Evolutionary conservation across 2,329 filamentous ascomycete genomes (phyloP).

Genomic region (Cladophialophora yegresii): DNA sequence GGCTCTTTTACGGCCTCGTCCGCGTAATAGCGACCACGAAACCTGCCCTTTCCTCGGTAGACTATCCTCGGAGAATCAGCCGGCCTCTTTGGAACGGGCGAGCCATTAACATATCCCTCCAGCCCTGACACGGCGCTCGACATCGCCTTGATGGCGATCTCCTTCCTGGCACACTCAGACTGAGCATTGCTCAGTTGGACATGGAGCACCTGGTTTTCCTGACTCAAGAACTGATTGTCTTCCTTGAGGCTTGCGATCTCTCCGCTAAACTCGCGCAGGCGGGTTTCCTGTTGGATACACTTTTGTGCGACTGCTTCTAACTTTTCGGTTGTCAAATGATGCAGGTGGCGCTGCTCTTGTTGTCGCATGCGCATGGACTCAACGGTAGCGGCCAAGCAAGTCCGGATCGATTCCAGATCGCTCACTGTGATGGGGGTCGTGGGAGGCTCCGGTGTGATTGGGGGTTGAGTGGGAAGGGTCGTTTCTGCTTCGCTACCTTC

Average conservation of each 20-base stretch:
- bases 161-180: constrained; percentile 28
- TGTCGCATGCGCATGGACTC: constrained; percentile 36
- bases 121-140: constrained; percentile 36
- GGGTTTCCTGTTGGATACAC: constrained; percentile 32
- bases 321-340: constrained; percentile 34
- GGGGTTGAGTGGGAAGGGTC: not conserved
- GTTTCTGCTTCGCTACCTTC: constrained; percentile 17
- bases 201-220: constrained; percentile 28
- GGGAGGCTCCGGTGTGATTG: not conserved
- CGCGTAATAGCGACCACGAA: constrained; percentile 36
- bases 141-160: constrained; percentile 37
- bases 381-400: constrained; percentile 29
- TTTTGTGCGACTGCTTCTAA: constrained; percentile 34
- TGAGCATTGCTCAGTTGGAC: constrained; percentile 20
- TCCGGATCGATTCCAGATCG: constrained; percentile 26
- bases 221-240: constrained; percentile 25
- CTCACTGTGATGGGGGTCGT: constrained; percentile 1
- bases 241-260: constrained; percentile 27
- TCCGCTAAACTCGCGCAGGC: constrained; percentile 27
- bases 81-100: constrained; percentile 22
- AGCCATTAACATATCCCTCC: constrained; percentile 37
- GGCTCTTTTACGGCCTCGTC: constrained; percentile 25
- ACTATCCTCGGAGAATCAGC: constrained; percentile 23
- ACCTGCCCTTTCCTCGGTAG: constrained; percentile 35
- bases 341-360: constrained; percentile 35